Evolutionary conservation across 1,139 yeast species (phyloP).

Genomic region (Yamadazyma diospyri): DNA sequence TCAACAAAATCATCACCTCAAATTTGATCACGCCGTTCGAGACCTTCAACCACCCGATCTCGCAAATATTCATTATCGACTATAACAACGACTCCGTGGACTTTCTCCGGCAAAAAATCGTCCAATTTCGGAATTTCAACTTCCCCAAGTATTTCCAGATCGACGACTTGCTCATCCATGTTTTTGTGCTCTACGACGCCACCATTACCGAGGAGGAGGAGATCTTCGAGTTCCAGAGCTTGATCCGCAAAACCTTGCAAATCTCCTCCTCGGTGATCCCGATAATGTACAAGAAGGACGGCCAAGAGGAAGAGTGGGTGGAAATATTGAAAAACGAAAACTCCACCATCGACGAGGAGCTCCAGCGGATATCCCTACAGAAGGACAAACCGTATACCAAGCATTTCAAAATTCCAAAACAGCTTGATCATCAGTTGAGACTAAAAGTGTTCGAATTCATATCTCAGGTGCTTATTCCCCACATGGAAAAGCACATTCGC

Average conservation of each 20-base stretch:
- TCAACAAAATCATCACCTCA: slow-evolving; percentile 60
- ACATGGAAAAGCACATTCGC: slow-evolving; percentile 71
- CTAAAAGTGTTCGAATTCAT: slow-evolving; percentile 51
- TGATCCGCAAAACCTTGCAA: slow-evolving; percentile 24
- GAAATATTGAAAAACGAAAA: slow-evolving; percentile 22
- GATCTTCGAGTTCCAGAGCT: slow-evolving; percentile 31
- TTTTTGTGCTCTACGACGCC: slow-evolving; percentile 38
- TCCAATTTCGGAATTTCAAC: slow-evolving; percentile 37
- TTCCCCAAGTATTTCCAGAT: slow-evolving; percentile 61
- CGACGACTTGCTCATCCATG: slow-evolving; percentile 51
- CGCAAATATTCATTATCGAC: slow-evolving; percentile 68
- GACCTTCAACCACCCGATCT: slow-evolving; percentile 84
- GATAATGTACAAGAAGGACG: slow-evolving; percentile 10
- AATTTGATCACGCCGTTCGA: slow-evolving; percentile 75
- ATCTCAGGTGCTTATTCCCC: slow-evolving; percentile 61
- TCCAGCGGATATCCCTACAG: slow-evolving; percentile 38
- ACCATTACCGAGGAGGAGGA: slow-evolving; percentile 18
- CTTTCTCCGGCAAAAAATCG: slow-evolving; percentile 35
- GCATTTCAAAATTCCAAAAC: slow-evolving; percentile 26
- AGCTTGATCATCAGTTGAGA: slow-evolving; percentile 40
- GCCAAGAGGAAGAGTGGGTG: slow-evolving; percentile 9
- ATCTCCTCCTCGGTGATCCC: slow-evolving; percentile 30
- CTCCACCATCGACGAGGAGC: slow-evolving; percentile 54
- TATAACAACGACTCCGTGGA: slow-evolving; percentile 47
- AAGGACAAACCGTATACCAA: slow-evolving; percentile 13